A percentile compares a stretch with the other conserved stretches of the same genome.
These are phyloP conservation scores for Penicillium corylophilum DNA, from an alignment of 2,329 filamentous ascomycete genomes.

Conservation along the genomic window DNA sequence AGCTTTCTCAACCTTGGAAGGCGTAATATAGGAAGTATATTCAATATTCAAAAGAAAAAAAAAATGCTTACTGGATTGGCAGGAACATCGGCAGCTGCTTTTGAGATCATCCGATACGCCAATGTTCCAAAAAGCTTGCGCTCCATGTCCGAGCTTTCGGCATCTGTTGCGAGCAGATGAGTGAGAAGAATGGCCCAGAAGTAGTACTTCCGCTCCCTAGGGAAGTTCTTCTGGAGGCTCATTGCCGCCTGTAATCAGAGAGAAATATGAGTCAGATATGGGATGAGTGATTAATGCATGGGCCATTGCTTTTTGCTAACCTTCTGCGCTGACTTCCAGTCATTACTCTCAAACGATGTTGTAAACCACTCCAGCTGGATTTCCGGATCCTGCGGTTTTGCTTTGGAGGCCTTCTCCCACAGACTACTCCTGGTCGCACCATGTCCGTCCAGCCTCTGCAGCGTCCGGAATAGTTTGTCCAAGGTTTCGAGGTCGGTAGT, in stretches of 20 bases:
- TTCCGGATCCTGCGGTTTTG: slow-evolving; percentile 44
- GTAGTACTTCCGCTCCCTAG: slow-evolving; percentile 48
- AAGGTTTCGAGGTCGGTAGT: slow-evolving; percentile 47
- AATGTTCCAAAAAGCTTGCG: slow-evolving; percentile 50
- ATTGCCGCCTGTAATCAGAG: slow-evolving; percentile 44
- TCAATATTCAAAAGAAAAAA: background rate
- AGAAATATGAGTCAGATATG: background rate
- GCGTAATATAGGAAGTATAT: background rate
- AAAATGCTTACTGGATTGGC: slow-evolving; percentile 38
- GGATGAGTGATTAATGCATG: background rate
- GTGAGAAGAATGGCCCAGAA: slow-evolving; percentile 52
- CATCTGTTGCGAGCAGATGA: slow-evolving; percentile 41
- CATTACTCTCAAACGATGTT: slow-evolving; percentile 39
- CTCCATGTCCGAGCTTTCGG: slow-evolving; percentile 40
- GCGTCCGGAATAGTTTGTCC: slow-evolving; percentile 42
- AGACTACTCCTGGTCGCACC: slow-evolving; percentile 36
- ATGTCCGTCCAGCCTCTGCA: slow-evolving; percentile 37
- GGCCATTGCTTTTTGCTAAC: slow-evolving; percentile 24
- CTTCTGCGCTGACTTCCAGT: slow-evolving; percentile 52
- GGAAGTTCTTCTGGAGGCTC: slow-evolving; percentile 51
- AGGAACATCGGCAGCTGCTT: slow-evolving; percentile 47
- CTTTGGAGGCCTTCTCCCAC: slow-evolving; percentile 50
- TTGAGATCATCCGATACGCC: slow-evolving; percentile 51
- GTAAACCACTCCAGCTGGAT: slow-evolving; percentile 48
- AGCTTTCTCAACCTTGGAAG: background rate